Base-by-base conservation (phyloP, 2,329 filamentous ascomycete genomes). In the Uncinocarpus reesii region DNA sequence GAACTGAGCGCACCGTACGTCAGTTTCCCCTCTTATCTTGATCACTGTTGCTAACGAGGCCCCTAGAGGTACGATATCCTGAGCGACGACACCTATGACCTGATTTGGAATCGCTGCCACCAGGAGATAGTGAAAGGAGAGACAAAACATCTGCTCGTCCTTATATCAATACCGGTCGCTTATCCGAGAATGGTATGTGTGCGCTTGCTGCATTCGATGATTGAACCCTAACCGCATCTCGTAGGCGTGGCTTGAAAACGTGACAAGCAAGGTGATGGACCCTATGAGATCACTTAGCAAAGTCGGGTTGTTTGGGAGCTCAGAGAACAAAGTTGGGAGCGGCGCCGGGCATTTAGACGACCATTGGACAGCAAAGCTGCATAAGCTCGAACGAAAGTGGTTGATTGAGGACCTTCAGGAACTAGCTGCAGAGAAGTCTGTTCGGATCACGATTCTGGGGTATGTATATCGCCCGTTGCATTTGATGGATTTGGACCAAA, bases 301-400 rank as follows among this genome's bases (percentile, higher is more conserved):
- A 59, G 78, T 83, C 29, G 89, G 90, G 1, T 66, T 93, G 56
- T 74, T 96, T 44, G 86, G 87, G 51, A 75, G 76, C 10, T 79
- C 93, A 36, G 73, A 94, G 32, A 95, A 95, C 69, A 84, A 84
- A 56, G 89, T 95, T 57, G 89, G 95, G 60, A 88, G 87, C 18
- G 87, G 87, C 15, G 84, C 92, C 4, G 92, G 96, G 65, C 85
- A 96, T 11, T 72, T 94, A 23, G 89, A 95, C 61, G 92, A 96
- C 64, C 90, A 98, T 62, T 98, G 92, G 92, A 95, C 90, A 0
- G 86, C 90, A 31, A 94, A 87, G 62, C 86, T 88, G 61, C 89
- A 96, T 70, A 98, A 96, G 63, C 75, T 80, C 21, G 92, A 98
- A 67, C 80, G 92, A 43, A 86, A 82, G 53, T 83, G 86, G 65